These are phyloP conservation scores for Senna tora DNA, from an alignment of 306 rosid genomes.

Conservation along the genomic window DNA sequence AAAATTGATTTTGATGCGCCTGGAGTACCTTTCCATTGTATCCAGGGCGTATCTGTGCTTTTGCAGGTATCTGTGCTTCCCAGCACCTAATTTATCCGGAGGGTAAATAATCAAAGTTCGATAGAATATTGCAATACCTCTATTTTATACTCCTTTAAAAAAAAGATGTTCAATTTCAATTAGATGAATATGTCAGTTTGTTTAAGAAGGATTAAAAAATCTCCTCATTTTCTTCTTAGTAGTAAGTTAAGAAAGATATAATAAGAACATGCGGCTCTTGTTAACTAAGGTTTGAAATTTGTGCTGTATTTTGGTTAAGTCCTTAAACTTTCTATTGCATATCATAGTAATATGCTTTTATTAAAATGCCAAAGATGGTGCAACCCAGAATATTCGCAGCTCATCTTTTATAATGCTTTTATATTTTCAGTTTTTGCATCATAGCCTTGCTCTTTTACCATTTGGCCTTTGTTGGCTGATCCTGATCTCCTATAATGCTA, in stretches of 20 bases:
- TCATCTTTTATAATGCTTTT: no score
- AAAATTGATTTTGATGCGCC: no score
- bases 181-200: neutral
- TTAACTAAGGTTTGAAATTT: no score
- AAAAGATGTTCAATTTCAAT: neutral
- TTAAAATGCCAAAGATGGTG: no score
- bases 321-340: neutral
- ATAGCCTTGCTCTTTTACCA: neutral
- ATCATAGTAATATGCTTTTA: neutral
- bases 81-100: neutral
- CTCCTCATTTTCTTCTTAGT: no score
- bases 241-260: neutral
- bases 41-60: no score
- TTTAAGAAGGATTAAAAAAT: neutral
- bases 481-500: neutral
- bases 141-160: no score
- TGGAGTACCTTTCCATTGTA: no score
- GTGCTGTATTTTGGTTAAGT: no score
- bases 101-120: neutral
- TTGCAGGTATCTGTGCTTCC: no score
- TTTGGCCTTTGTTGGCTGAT: neutral
- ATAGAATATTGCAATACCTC: neutral
- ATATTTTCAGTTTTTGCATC: neutral
- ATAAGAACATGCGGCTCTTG: no score
- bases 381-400: no score